Evolutionary conservation across 2,329 filamentous ascomycete species (phyloP), one percentile per base, ranked within the genome.

Genomic region (Diaporthe sp.): DNA sequence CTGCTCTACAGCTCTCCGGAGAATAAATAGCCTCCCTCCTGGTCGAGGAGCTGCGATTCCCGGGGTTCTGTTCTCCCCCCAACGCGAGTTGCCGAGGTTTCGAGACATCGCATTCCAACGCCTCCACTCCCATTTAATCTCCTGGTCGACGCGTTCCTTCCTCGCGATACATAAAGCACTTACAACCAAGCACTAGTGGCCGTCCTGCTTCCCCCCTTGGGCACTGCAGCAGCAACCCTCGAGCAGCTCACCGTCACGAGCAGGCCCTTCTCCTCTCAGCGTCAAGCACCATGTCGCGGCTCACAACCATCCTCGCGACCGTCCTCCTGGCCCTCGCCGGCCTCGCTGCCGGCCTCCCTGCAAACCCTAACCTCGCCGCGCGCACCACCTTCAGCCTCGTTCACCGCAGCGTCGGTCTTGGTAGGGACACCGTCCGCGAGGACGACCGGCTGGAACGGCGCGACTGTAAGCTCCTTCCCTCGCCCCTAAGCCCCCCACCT

Each of bases 361-460:
- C 53, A 2, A 31, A 31, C 3, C 20, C 61, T 9, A 12, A 28
- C 9, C 47, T 22, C 42, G 17, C 31, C 25, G 42, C 39, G 17
- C 49, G n/a, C 3, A 39, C 42, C 42, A 22, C 17, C 49, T 28
- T 37, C 1, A 55, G 44, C 61, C 51, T 44, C n/a, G 25, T 58
- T 60, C 55, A 65, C n/a, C 60, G 49, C 70, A 75, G 70, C 51
- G 22, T 65, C 20, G 71, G 70, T 55, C 55, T 73, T 53, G 74
- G 70, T 39, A 72, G 61, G 51, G 74, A 68, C 74, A 58, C 49
- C 70, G 20, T 65, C 37, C 70, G 74, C 42, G 39, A 67, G 70
- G 74, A 75, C 53, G 74, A 73, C 70, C 34, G 53, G 31, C 58
- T 75, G 9, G 70, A 63, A 25, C 51, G 74, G 25, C 75, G 75